Base-by-base conservation (phyloP, 2,329 filamentous ascomycete genomes). In the Cercospora sp. region DNA sequence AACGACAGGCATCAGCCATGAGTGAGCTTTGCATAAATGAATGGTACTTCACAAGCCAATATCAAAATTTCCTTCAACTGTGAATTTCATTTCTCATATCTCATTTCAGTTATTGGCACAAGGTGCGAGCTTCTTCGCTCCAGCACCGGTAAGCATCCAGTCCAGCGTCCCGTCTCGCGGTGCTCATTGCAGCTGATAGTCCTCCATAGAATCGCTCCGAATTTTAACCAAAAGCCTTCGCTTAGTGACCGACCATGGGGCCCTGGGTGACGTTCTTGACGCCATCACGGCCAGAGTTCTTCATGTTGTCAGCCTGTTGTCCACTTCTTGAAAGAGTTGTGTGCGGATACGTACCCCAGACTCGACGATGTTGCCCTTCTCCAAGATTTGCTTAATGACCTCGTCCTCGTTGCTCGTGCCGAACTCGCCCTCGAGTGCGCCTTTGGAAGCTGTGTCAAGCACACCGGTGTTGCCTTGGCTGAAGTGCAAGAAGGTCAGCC, bases 401-500 rank as follows among this genome's bases (percentile, higher is more conserved):
- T 94, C 91, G 7, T 97, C 94, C 26, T 93, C 90, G 65, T 89
- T 85, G 74, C 85, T 82, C 13, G 92, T 94, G 74, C 92, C 93
- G 75, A 99, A 99, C 82, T 98, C 94, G 73, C 89, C 90, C 77
- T 95, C 90, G 4, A 99, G 85, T 58, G 85, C 85, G 53, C 84
- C 81, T 73, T 96, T 91, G 74, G 92, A 91, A 8, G 94, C 93
- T 9, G 83, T 82, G 77, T 97, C 91, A 53, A 91, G 84, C 68
- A 89, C 86, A 66, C 94, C 94, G 80, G 97, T 93, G 55, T 87
- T 88, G 72, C 94, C 94, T 80, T 97, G 93, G 81, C 93, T 97
- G 68, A 69, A 67, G 43, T 51, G 10, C 24, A 28, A 59, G 16
- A 26, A 13, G 8, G 63, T 65, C 49, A 67, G 62, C 65, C 67